These are phyloP conservation scores for Xylariaceae sp. DNA, from an alignment of 2,329 filamentous ascomycete species.

Conservation along the genomic window DNA sequence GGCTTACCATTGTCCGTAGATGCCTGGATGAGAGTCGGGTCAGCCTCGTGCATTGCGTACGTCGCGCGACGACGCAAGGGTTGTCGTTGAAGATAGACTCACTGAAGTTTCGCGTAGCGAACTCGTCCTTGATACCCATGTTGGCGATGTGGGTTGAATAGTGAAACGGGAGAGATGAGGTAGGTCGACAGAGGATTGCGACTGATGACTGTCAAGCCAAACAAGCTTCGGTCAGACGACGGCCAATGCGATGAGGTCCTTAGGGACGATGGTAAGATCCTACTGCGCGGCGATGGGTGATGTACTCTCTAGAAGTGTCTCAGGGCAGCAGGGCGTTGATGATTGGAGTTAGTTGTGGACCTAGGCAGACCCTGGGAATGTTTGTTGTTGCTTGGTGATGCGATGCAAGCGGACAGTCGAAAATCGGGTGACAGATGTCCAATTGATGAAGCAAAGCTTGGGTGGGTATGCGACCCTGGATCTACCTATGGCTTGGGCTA, in stretches of 20 bases:
- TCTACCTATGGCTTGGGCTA: too few relatives aligned
- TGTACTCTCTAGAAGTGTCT: not conserved
- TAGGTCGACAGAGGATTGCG: not conserved
- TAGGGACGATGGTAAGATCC: too few relatives aligned
- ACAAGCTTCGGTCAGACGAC: not conserved
- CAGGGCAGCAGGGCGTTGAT: not conserved
- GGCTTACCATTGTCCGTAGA: constrained; percentile 72
- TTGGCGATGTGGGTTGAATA: constrained; percentile 34
- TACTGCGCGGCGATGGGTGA: not conserved
- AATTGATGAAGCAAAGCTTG: constrained; percentile 1
- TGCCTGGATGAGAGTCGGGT: constrained; percentile 46
- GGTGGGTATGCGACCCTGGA: not conserved
- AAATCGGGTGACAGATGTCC: constrained; percentile 5
- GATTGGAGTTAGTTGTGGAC: not conserved
- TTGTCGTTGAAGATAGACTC: constrained; percentile 33
- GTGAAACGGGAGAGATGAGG: not conserved
- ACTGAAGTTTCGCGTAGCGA: constrained; percentile 72
- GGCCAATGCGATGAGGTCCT: not conserved
- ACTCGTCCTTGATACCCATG: constrained; percentile 70
- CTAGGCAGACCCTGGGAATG: too few relatives aligned
- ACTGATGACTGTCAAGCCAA: not conserved
- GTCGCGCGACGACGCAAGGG: constrained; percentile 6
- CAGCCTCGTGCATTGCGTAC: constrained; percentile 25
- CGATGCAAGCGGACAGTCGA: not conserved
- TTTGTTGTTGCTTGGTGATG: too few relatives aligned